phyloP scores from a whole-genome alignment of 331 rosid species.

The Rosa hybrid region DNA sequence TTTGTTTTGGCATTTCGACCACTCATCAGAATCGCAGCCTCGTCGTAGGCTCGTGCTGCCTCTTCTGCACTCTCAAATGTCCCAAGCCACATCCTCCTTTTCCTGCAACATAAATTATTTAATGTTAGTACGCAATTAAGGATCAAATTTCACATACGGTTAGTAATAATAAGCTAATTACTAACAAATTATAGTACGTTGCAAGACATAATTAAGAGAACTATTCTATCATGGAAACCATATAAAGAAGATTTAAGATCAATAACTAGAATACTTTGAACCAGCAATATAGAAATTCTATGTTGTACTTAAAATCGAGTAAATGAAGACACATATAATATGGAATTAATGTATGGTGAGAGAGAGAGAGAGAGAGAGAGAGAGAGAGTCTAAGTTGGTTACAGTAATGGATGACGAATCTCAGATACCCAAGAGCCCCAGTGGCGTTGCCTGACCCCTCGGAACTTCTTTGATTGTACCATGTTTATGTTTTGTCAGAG shows the following conservation, averaged over 20 bases:
- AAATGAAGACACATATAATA: too few relatives aligned
- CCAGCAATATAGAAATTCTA: too few relatives aligned
- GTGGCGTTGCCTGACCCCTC: constrained; percentile 89
- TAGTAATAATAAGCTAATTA: constrained; percentile 48
- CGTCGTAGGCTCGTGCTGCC: constrained; percentile 82
- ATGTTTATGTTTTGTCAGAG: constrained; percentile 25
- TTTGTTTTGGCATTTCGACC: constrained; percentile 83
- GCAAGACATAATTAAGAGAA: constrained; percentile 28
- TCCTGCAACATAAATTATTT: constrained; percentile 34
- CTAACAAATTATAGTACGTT: constrained; percentile 65
- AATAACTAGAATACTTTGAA: too few relatives aligned
- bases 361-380: too few relatives aligned
- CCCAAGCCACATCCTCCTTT: constrained; percentile 88
- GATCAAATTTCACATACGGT: too few relatives aligned
- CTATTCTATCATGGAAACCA: too few relatives aligned
- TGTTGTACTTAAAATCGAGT: too few relatives aligned
- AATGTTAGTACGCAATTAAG: neutral
- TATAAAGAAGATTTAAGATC: too few relatives aligned
- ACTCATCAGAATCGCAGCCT: constrained; percentile 76
- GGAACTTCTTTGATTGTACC: constrained; percentile 64
- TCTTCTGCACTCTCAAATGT: constrained; percentile 82
- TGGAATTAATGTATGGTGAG: too few relatives aligned
- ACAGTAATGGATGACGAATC: too few relatives aligned
- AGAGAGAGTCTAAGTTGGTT: too few relatives aligned
- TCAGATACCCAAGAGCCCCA: constrained; percentile 67